Evolutionary conservation across 495 filamentous ascomycete species (phyloP).

Genomic region (Annulohypoxylon moriforme): DNA sequence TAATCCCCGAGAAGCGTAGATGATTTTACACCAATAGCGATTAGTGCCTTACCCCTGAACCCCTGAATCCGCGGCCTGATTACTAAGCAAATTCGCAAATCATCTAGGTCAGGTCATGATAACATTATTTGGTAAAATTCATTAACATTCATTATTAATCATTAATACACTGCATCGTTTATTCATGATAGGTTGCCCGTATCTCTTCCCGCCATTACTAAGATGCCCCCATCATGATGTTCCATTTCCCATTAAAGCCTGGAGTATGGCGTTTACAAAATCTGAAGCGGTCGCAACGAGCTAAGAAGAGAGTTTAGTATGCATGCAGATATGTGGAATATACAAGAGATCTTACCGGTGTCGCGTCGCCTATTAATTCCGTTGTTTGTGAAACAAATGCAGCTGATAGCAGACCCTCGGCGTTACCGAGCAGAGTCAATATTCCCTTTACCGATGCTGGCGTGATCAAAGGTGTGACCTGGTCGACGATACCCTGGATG

Average conservation of each 20-base stretch:
- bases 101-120: not conserved
- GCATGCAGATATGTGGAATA: not conserved
- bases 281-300: slow-evolving; percentile 52
- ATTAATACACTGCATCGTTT: slow-evolving; percentile 44
- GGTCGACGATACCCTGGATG: slow-evolving; percentile 51
- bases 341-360: slow-evolving; percentile 55
- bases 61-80: not conserved
- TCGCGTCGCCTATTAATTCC: slow-evolving; percentile 62
- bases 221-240: slow-evolving; percentile 5
- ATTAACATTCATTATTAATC: slow-evolving; percentile 43
- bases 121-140: not conserved
- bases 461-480: slow-evolving; percentile 56
- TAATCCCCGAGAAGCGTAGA: slow-evolving; percentile 70
- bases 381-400: slow-evolving; percentile 60
- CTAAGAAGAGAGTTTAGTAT: slow-evolving; percentile 40
- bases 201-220: slow-evolving; percentile 31
- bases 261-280: slow-evolving; percentile 50
- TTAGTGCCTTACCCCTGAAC: not conserved
- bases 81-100: not conserved
- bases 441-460: slow-evolving; percentile 55
- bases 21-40: slow-evolving; percentile 57
- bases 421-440: slow-evolving; percentile 55
- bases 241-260: slow-evolving; percentile 48
- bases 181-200: slow-evolving; percentile 31
- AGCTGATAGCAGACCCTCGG: slow-evolving; percentile 52